Percentiles rank a stretch among this genome's conserved stretches.
Evolutionary conservation across 805 yeast species (phyloP).

Genomic region (Candida boleticola): DNA sequence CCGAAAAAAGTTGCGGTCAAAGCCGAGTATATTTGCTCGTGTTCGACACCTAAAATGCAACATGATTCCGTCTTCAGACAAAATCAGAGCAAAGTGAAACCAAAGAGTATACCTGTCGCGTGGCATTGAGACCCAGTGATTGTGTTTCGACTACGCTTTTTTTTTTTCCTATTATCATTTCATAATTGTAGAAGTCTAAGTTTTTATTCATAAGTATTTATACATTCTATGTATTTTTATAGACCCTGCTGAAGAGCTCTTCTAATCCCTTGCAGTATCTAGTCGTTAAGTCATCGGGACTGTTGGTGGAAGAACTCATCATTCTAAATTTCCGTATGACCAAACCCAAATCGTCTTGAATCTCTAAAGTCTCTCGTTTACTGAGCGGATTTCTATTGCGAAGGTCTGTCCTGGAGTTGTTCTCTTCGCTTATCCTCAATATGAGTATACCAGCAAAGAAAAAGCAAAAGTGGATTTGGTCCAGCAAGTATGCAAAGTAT

Average conservation of each 20-base stretch:
- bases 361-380: background rate
- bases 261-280: constrained; percentile 1
- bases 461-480: constrained; percentile 59
- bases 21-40: no score
- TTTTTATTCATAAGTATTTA: background rate
- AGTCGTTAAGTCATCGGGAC: constrained; percentile 2
- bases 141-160: no score
- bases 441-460: constrained; percentile 41
- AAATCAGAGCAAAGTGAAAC: no score
- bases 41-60: no score
- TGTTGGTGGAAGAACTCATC: constrained; percentile 5
- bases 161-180: no score
- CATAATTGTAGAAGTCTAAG: no score
- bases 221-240: background rate
- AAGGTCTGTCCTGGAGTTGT: background rate
- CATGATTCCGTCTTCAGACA: no score
- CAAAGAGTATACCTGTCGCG: no score
- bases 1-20: no score
- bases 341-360: constrained; percentile 1
- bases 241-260: background rate
- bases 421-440: constrained; percentile 18
- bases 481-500: constrained; percentile 68
- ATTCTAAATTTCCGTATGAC: constrained; percentile 5
- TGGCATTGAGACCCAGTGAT: no score
- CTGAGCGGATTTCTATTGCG: background rate